Conservation (phyloP, 2,329 filamentous ascomycete genomes). For the Apiospora arundinis region DNA sequence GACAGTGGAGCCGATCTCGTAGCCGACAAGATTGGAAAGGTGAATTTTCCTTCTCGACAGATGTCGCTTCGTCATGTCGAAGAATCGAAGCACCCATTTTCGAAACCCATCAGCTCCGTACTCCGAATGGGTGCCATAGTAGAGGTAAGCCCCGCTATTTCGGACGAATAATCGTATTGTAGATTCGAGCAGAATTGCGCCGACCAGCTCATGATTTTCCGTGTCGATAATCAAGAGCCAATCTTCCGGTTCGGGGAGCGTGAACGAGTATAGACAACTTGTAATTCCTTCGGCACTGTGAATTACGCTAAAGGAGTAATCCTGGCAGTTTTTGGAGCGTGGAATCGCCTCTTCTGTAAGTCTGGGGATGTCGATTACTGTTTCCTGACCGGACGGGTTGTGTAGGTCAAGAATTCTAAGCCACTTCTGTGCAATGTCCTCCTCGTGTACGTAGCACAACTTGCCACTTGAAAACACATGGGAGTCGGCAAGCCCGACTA, state of each 20-base stretch:
- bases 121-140: slow-evolving; percentile 69
- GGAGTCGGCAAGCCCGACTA: slow-evolving; percentile 64
- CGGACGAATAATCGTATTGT: slow-evolving; percentile 69
- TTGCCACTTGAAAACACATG: slow-evolving; percentile 70
- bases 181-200: slow-evolving; percentile 49
- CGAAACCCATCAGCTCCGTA: slow-evolving; percentile 58
- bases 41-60: slow-evolving; percentile 54
- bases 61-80: slow-evolving; percentile 49
- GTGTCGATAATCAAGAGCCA: slow-evolving; percentile 62
- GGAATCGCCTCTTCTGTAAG: slow-evolving; percentile 46
- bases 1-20: slow-evolving; percentile 70
- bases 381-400: slow-evolving; percentile 53
- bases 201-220: slow-evolving; percentile 46
- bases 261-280: slow-evolving; percentile 61
- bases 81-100: slow-evolving; percentile 68
- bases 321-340: slow-evolving; percentile 42
- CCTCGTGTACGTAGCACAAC: slow-evolving; percentile 66
- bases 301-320: slow-evolving; percentile 59
- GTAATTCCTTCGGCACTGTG: slow-evolving; percentile 64
- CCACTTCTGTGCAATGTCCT: slow-evolving; percentile 42
- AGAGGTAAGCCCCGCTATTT: slow-evolving; percentile 66
- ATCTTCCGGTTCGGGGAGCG: slow-evolving; percentile 43
- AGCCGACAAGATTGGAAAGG: slow-evolving; percentile 65
- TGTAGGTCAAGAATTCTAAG: slow-evolving; percentile 68
- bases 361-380: slow-evolving; percentile 59